Evolutionary conservation across 208 protist genomes (phyloP), one percentile per base, ranked within the genome.

Genomic region (Trichomonas vaginalis): DNA sequence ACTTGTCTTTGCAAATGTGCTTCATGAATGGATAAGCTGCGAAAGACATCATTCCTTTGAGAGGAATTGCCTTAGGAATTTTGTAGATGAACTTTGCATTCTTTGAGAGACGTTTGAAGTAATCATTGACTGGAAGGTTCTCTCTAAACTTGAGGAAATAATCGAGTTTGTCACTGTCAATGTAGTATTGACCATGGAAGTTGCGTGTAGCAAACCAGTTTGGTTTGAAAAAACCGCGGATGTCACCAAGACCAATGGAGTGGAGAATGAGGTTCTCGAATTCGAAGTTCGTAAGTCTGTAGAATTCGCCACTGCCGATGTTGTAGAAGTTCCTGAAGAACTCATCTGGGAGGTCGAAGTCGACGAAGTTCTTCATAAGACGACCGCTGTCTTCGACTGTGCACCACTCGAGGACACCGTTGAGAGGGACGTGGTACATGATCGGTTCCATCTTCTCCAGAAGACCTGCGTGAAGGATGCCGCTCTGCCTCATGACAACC

Each of bases 321-420:
- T 92, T 92, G n/a, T 92, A 92, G 27, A 92, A 92, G 4, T 47
- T 92, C 10, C 45, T 51, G 45, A 40, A 92, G n/a, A 92, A 92
- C 1, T 48, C 27, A 51, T 48, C 45, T 51, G 86, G 86, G 39
- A 92, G 27, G 9, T 92, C 45, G 15, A 48, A 35, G 17, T 42
- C 2, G 37, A 92, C 45, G 0, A 92, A n/a, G 56, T 92, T 92
- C 42, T 14, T 14, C 86, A 92, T 92, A 2, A 92, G 27, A 21
- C 45, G 23, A 2, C 45, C 86, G 37, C 86, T 92, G 15, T 92
- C 86, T 51, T 92, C 86, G 56, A 92, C 45, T 51, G 86, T 92
- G 6, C 15, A 23, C 86, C 86, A 92, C 51, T 92, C 86, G 27
- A 92, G 17, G 15, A 48, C 86, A 23, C 45, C 45, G 17, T 51